Evolutionary conservation across 2,329 filamentous ascomycete genomes (phyloP), one percentile per base, ranked within the genome.

Genomic region (Septoria linicola): DNA sequence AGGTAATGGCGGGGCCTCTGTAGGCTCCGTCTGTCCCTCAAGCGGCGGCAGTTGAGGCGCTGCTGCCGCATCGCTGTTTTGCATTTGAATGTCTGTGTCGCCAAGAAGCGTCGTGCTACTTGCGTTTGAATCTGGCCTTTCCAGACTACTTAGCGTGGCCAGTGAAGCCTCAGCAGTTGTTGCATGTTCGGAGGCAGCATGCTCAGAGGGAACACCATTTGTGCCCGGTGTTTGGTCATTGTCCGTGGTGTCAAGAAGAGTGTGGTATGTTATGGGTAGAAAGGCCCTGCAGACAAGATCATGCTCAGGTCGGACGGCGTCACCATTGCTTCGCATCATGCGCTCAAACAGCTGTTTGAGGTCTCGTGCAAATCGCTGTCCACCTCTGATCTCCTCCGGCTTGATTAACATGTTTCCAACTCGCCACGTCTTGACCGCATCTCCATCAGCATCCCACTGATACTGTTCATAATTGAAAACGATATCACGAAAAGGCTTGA

Each of bases 401-500:
- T 61, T 61, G 7, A 91, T 72, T 68, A 81, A 77, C 71, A 86
- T 72, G 27, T 87, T 85, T n/a, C 89, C 89, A 32, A 96, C 87
- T 27, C 83, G 80, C 59, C 91, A 89, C 21, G 76, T 73, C 42
- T 76, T 74, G 35, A 93, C 75, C 20, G 75, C 79, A 51, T 82
- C 79, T 35, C 84, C 82, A 7, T 79, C 80, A 3, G 88, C 70
- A 2, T 85, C 80, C 64, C 93, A 81, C 58, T 85, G 81, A 63
- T 85, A 81, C 3, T 82, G 70, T 20, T 92, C 83, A 59, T 88
- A 89, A 42, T 89, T 77, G 51, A 95, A 76, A 2, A 96, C 84
- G 58, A 96, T 80, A 4, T 93, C 80, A 42, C 92, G 82, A 23
- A 97, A 77, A 2, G 88, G 84, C 55, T 84, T 85, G 49, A 97